Evolutionary conservation across 306 rosid genomes (phyloP), one percentile per base, ranked within the genome.

Genomic region (Abrus pulchellus): DNA sequence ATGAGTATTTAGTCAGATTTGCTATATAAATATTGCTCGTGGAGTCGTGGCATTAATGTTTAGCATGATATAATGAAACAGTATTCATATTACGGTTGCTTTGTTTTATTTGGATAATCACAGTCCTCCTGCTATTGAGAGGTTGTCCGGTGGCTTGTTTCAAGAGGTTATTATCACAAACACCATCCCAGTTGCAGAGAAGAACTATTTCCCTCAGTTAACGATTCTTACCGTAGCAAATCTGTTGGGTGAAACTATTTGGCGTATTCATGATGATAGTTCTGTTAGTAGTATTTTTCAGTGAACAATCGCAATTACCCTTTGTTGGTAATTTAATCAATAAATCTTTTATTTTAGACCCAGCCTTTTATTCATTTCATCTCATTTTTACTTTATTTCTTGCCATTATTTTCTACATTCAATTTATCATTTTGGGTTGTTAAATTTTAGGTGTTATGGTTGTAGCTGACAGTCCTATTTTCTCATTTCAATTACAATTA

Each of bases 61-160:
- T 7, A 12, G 54, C 49, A 44, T 44, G 28, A 45, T 48, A 34
- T 57, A 20, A 20, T 55, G 68, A 80, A 66, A 4, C 40, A 57
- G 52, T 20, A 47, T 7, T 77, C 12, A 32, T 40, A 7, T 63
- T 53, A 40, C 80, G 45, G 9, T 33, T 56, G 61, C n/a, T 57
- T 78, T 78, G 54, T 74, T 67, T 56, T 47, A 1, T 72, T 44
- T 80, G 59, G 12, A 45, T 28, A 38, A 68, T 77, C 64, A 53
- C 90, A 94, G 98, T 56, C 98, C 98, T 69, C 97, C 98, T 11
- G 98, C 98, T 30, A 87, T 94, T 0, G 98, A 94, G 86, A 90
- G 97, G 91, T 70, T 94, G 80, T 94, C 98, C 40, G 56, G 91
- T 62, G 98, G 98, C 69, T 52, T 94, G 62, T 94, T 94, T 84